Evolutionary conservation across 179 eudicot species (phyloP).

Genomic region (Pouteria campechiana): DNA sequence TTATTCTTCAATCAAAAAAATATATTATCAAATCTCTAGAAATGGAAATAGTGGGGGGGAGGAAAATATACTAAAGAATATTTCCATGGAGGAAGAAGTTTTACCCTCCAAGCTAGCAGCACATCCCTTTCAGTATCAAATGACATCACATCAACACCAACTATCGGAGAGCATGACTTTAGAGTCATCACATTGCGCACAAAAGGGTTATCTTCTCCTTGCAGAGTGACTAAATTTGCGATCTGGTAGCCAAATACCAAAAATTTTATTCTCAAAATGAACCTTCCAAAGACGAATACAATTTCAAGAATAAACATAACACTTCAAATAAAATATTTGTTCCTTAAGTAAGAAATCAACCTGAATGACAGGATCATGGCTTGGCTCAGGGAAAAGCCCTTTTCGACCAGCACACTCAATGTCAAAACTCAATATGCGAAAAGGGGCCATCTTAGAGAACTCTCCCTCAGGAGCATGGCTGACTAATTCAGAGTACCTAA

Average conservation of each 20-base stretch:
- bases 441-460: conserved; percentile 95
- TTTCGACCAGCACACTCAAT: conserved; percentile 99
- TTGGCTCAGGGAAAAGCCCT: conserved; percentile 96
- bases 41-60: too few species aligned
- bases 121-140: conserved; percentile 82
- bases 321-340: neutral
- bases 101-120: conserved; percentile 98
- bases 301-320: conserved; percentile 1
- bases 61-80: too few species aligned
- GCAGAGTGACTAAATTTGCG: conserved; percentile 86
- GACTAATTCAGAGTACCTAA: conserved; percentile 65
- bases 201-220: conserved; percentile 87
- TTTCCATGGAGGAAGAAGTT: neutral
- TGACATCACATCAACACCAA: conserved; percentile 96
- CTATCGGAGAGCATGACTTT: conserved; percentile 90
- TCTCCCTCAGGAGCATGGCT: conserved; percentile 97
- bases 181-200: conserved; percentile 95
- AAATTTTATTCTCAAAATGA: conserved; percentile 1
- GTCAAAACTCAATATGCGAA: conserved; percentile 95
- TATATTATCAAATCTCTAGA: too few species aligned
- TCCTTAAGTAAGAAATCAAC: conserved; percentile 17
- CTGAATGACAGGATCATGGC: conserved; percentile 97
- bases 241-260: conserved; percentile 32
- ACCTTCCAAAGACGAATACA: too few species aligned
- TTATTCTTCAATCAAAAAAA: too few species aligned